A percentile compares a stretch with the other conserved stretches of the same genome.
These are phyloP conservation scores for Leccinum sublutescens DNA, from an alignment of 768 basidiomycete genomes.

Conservation along the genomic window DNA sequence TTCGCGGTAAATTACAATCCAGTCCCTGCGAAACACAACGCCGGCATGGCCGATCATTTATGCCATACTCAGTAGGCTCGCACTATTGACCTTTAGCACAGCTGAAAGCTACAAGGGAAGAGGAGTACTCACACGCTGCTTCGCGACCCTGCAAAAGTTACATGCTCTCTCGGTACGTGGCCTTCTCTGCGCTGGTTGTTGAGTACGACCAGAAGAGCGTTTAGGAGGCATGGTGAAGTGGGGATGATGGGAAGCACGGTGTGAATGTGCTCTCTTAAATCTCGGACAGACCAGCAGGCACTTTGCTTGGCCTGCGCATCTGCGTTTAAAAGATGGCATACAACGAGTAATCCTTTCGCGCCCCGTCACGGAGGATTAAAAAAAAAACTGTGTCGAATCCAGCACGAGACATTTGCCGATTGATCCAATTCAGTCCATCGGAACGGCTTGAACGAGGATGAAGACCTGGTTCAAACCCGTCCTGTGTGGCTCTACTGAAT, in stretches of 20 bases:
- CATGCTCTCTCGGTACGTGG: conserved; percentile 18
- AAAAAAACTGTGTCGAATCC: conserved; percentile 3
- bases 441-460: conserved; percentile 16
- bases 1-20: conserved; percentile 14
- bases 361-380: conserved; percentile 9
- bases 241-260: conserved; percentile 9
- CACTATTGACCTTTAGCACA: conserved; percentile 18
- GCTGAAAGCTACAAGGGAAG: background rate
- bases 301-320: conserved; percentile 9
- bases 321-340: conserved; percentile 10
- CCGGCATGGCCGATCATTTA: conserved; percentile 18
- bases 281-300: conserved; percentile 6
- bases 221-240: conserved; percentile 15
- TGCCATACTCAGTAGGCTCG: conserved; percentile 15
- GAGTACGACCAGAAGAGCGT: conserved; percentile 7
- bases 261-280: conserved; percentile 18
- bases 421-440: conserved; percentile 12
- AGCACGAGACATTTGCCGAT: conserved; percentile 17
- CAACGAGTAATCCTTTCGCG: conserved; percentile 6
- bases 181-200: conserved; percentile 14
- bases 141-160: conserved; percentile 18
- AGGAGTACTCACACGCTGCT: conserved; percentile 16
- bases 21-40: conserved; percentile 18
- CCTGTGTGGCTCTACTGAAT: conserved; percentile 17
- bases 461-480: conserved; percentile 6